phyloP scores from a whole-genome alignment of 306 rosid species.

The Prosopis cineraria region DNA sequence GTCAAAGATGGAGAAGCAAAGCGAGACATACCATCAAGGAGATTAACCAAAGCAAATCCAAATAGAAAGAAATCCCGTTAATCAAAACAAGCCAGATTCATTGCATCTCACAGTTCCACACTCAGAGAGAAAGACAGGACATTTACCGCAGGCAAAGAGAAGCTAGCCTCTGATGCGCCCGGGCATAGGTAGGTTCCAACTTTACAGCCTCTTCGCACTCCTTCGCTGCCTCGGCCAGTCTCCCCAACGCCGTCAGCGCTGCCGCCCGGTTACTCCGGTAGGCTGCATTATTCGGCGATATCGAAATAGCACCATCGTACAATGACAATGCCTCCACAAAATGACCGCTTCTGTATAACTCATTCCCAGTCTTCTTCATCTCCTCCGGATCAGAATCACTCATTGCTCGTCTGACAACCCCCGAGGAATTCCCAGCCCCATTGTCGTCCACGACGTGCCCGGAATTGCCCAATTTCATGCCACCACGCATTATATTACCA shows the following conservation, averaged over 20 bases:
- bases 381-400: conserved; percentile 74
- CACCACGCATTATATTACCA: conserved; percentile 80
- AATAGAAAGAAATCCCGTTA: background rate
- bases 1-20: background rate
- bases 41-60: conserved; percentile 25
- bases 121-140: background rate
- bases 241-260: conserved; percentile 80
- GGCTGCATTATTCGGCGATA: conserved; percentile 73
- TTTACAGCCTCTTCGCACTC: conserved; percentile 90
- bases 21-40: background rate
- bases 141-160: conserved; percentile 79
- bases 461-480: conserved; percentile 37
- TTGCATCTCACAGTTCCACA: background rate
- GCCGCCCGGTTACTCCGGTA: conserved; percentile 84
- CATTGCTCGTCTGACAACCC: conserved; percentile 43
- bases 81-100: conserved; percentile 15
- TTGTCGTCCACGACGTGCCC: conserved; percentile 32
- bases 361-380: conserved; percentile 70
- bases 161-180: conserved; percentile 89
- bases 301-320: conserved; percentile 78
- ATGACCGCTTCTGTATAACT: conserved; percentile 58
- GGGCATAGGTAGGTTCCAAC: conserved; percentile 67
- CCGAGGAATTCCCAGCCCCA: conserved; percentile 28
- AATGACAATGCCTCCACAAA: conserved; percentile 75
- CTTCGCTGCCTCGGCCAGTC: conserved; percentile 71